Percentiles rank a stretch among this genome's conserved stretches.
Conservation (phyloP, 148 eudicot genomes). For the Gaultheria prostrata region DNA sequence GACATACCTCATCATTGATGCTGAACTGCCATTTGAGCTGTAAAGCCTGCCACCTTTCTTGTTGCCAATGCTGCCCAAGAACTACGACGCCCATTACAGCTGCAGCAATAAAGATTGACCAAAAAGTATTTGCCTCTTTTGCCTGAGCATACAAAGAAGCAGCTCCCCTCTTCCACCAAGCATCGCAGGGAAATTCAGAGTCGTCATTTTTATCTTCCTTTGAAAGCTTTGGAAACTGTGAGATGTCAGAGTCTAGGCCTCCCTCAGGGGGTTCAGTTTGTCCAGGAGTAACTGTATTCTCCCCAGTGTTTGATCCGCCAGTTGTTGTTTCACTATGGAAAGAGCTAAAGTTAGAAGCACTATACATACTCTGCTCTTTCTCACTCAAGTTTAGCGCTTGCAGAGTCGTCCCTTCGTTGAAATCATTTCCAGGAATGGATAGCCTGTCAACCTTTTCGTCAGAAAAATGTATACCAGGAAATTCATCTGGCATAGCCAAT, state of each 20-base stretch:
- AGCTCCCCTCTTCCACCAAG: constrained; percentile 86
- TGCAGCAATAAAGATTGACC: constrained; percentile 82
- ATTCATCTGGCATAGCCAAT: constrained; percentile 40
- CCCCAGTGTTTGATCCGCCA: constrained; percentile 30
- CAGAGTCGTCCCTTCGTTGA: constrained; percentile 30
- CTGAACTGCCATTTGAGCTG: constrained; percentile 61
- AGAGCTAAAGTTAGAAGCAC: constrained; percentile 30
- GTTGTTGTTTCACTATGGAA: constrained; percentile 26
- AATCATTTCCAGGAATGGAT: constrained; percentile 38
- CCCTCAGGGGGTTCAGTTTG: constrained; percentile 37
- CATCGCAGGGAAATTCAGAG: constrained; percentile 58
- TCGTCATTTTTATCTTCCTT: constrained; percentile 43
- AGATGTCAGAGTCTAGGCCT: constrained; percentile 31
- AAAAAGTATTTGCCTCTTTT: constrained; percentile 72
- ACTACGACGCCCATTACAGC: constrained; percentile 94
- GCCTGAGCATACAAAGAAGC: constrained; percentile 63
- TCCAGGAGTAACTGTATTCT: constrained; percentile 29
- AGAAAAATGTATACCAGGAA: constrained; percentile 30
- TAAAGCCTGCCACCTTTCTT: constrained; percentile 66
- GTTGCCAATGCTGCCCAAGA: constrained; percentile 77
- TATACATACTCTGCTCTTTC: constrained; percentile 44
- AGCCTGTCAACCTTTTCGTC: constrained; percentile 40
- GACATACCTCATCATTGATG: constrained; percentile 57
- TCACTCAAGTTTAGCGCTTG: constrained; percentile 33
- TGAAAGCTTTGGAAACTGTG: constrained; percentile 24